These are phyloP conservation scores for Wickerhamiella shivajii DNA, from an alignment of 805 yeast genomes.

Conservation along the genomic window DNA sequence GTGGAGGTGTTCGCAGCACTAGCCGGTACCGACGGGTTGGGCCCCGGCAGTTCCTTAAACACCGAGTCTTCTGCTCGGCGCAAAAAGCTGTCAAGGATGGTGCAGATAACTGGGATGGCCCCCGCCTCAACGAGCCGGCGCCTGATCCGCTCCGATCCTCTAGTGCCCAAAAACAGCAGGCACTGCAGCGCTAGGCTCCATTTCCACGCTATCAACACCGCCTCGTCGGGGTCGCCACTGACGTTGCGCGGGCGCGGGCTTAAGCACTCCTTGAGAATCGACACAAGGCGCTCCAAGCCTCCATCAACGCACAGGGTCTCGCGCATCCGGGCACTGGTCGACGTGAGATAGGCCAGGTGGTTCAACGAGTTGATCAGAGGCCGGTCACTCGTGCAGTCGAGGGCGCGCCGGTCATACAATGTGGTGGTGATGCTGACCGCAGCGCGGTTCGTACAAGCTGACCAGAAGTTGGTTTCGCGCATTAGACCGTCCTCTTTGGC, in stretches of 20 bases:
- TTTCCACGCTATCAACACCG: conserved; percentile 63
- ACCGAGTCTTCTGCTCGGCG: conserved; percentile 8
- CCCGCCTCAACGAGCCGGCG: conserved; percentile 85
- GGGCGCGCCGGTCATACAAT: conserved; percentile 80
- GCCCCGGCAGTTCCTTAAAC: conserved; percentile 4
- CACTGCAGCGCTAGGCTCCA: conserved; percentile 95
- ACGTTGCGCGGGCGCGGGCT: conserved; percentile 11
- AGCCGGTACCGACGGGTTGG: too few relatives aligned
- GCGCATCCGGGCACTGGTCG: conserved; percentile 75
- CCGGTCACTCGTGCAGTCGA: conserved; percentile 77
- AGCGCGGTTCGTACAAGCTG: conserved; percentile 68
- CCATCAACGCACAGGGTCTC: conserved; percentile 85
- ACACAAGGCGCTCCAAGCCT: conserved; percentile 76
- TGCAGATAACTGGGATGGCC: conserved; percentile 76
- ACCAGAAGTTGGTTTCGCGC: conserved; percentile 83
- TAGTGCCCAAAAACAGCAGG: conserved; percentile 74
- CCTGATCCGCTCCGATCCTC: conserved; percentile 80
- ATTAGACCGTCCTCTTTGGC: too few relatives aligned
- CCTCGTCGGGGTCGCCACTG: neutral
- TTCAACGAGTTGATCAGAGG: conserved; percentile 87
- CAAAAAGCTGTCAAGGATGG: conserved; percentile 78
- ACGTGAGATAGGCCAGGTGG: conserved; percentile 74
- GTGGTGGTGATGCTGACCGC: conserved; percentile 84
- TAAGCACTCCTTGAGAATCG: conserved; percentile 71
- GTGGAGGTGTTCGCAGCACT: too few relatives aligned